A percentile compares a stretch with the other conserved stretches of the same genome.
phyloP scores from a whole-genome alignment of 2,329 filamentous ascomycete genomes.

The Zasmidium citrigriseum region DNA sequence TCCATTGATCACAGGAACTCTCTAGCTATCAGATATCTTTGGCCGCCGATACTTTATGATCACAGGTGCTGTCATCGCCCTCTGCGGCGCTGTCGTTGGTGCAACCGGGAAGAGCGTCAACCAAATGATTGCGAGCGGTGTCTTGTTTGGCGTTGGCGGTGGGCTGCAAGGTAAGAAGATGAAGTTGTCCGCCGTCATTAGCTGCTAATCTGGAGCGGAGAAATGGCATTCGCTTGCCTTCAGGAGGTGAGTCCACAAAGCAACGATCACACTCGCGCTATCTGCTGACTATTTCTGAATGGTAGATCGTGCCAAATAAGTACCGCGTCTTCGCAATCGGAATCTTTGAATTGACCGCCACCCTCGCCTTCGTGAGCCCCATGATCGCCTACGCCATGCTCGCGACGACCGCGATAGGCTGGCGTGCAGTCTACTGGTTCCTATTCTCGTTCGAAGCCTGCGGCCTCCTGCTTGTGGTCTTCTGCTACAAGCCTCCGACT shows the following conservation, averaged over 20 bases:
- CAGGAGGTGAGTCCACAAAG: constrained; percentile 19
- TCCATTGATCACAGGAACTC: too few relatives aligned
- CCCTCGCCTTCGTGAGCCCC: constrained; percentile 26
- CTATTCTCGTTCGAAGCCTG: constrained; percentile 17
- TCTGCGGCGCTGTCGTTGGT: constrained; percentile 30
- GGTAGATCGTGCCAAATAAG: constrained; percentile 30
- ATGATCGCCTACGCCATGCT: constrained; percentile 19
- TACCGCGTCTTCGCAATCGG: constrained; percentile 35
- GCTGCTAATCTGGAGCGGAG: neutral
- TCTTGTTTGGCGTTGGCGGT: constrained; percentile 29
- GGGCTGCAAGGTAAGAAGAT: constrained; percentile 24
- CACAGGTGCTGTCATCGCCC: constrained; percentile 25
- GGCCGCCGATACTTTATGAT: constrained; percentile 41
- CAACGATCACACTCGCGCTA: neutral
- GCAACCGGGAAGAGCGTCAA: constrained; percentile 29
- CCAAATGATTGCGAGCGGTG: constrained; percentile 31
- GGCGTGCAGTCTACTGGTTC: constrained; percentile 18
- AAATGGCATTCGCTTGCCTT: constrained; percentile 30
- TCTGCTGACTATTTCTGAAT: neutral
- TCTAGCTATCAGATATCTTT: constrained; percentile 17
- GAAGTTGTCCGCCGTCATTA: neutral
- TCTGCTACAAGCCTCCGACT: constrained; percentile 34
- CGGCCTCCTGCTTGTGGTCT: constrained; percentile 34
- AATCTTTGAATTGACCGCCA: constrained; percentile 21
- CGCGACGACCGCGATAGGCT: constrained; percentile 7